These are phyloP conservation scores for Aspergillus neoniger DNA, from an alignment of 2,329 filamentous ascomycete genomes.

Conservation along the genomic window DNA sequence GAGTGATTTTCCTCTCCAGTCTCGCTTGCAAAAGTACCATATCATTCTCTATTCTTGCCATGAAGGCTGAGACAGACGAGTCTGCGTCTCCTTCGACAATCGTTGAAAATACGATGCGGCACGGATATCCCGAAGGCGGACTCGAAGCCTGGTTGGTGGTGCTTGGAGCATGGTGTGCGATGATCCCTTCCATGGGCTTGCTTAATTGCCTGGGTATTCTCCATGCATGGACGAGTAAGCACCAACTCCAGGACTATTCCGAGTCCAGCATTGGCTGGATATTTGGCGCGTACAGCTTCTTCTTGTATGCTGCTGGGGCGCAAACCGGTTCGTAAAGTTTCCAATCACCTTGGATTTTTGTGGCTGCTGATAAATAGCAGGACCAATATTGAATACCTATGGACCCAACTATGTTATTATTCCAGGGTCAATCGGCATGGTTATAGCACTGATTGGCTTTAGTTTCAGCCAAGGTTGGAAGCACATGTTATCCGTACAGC, in stretches of 20 bases:
- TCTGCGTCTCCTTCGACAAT: too few relatives aligned
- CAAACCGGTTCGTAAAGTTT: constrained; percentile 19
- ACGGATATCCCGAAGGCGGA: constrained; percentile 43
- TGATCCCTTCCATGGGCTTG: constrained; percentile 45
- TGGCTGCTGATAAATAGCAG: too few relatives aligned
- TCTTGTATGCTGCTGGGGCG: constrained; percentile 36
- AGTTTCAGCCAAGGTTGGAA: constrained; percentile 24
- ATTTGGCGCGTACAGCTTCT: constrained; percentile 43
- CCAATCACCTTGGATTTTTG: too few relatives aligned
- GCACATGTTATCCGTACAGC: too few relatives aligned
- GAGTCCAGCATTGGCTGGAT: constrained; percentile 45
- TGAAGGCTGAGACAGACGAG: too few relatives aligned
- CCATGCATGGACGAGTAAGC: constrained; percentile 40
- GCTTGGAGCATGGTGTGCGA: constrained; percentile 40
- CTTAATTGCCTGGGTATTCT: constrained; percentile 44
- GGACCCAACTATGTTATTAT: neutral
- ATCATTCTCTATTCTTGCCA: too few relatives aligned
- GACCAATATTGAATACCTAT: too few relatives aligned
- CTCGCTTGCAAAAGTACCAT: too few relatives aligned
- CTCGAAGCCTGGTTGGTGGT: constrained; percentile 47
- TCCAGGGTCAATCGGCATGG: constrained; percentile 21
- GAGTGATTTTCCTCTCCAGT: too few relatives aligned
- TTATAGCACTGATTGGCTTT: constrained; percentile 33
- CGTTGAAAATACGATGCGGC: too few relatives aligned
- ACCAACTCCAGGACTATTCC: constrained; percentile 39